Conservation (phyloP, 164 flowering plant species). For the Vitis vinifera region DNA sequence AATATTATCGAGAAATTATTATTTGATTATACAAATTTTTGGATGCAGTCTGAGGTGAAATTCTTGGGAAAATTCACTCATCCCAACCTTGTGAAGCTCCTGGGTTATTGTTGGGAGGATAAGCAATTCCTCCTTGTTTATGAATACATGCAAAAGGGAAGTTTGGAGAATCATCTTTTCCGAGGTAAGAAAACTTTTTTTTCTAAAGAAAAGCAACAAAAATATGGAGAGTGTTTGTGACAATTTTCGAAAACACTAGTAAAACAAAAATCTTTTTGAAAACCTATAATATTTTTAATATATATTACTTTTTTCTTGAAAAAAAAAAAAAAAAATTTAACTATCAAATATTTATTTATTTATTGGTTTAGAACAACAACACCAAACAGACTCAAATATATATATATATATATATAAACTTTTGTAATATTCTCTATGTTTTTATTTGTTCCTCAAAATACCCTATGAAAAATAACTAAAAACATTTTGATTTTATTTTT, state of each 20-base stretch:
- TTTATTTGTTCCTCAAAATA: too few relatives aligned
- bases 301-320: too few relatives aligned
- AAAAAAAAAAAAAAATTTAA: too few relatives aligned
- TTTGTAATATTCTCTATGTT: not conserved
- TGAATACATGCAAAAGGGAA: constrained; percentile 57
- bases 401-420: not conserved
- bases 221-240: too few relatives aligned
- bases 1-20: too few relatives aligned
- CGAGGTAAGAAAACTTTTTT: constrained; percentile 35
- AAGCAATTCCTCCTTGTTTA: constrained; percentile 55
- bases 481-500: not conserved
- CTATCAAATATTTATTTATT: too few relatives aligned
- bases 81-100: constrained; percentile 51
- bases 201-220: not conserved
- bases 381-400: too few relatives aligned
- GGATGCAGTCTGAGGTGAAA: constrained; percentile 53
- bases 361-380: too few relatives aligned
- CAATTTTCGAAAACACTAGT: too few relatives aligned
- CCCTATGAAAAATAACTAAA: not conserved
- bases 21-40: constrained; percentile 3
- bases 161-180: constrained; percentile 63
- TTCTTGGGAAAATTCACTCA: constrained; percentile 62
- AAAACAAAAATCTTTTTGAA: too few relatives aligned
- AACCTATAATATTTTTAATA: too few relatives aligned
- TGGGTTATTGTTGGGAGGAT: constrained; percentile 67